Conservation (phyloP, 345 rosid species). For the Gossypium raimondii region DNA sequence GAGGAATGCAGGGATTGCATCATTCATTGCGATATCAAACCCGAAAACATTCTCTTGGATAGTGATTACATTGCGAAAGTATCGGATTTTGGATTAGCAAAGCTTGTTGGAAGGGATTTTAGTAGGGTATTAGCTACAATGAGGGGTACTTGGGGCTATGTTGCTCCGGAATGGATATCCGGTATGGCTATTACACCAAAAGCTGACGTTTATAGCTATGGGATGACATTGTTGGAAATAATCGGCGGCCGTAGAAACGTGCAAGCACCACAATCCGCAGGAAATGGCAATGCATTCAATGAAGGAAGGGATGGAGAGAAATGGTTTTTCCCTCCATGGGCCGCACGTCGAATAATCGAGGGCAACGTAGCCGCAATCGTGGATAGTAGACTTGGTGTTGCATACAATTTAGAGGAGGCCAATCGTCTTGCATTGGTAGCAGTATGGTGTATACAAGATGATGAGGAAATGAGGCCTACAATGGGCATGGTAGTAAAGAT, state of each 20-base stretch:
- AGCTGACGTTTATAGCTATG: slow-evolving; percentile 72
- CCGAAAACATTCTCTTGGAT: slow-evolving; percentile 59
- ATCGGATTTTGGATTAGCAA: slow-evolving; percentile 58
- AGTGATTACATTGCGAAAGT: slow-evolving; percentile 43
- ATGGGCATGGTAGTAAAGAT: slow-evolving; percentile 68
- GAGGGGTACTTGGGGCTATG: slow-evolving; percentile 67
- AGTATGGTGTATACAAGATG: slow-evolving; percentile 77
- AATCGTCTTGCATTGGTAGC: slow-evolving; percentile 59
- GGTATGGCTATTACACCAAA: slow-evolving; percentile 58
- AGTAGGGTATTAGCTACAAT: slow-evolving; percentile 55
- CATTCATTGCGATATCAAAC: slow-evolving; percentile 60
- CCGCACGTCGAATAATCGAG: slow-evolving; percentile 61
- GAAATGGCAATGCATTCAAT: slow-evolving; percentile 17
- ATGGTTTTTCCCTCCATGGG: slow-evolving; percentile 95
- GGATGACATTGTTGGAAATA: slow-evolving; percentile 60
- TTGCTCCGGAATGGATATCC: slow-evolving; percentile 68
- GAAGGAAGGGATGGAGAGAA: slow-evolving; percentile 35
- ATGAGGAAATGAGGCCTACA: slow-evolving; percentile 57
- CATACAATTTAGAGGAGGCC: slow-evolving; percentile 47
- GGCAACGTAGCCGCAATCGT: slow-evolving; percentile 47
- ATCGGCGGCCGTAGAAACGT: slow-evolving; percentile 73
- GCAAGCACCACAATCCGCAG: slow-evolving; percentile 34
- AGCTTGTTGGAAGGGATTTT: slow-evolving; percentile 56
- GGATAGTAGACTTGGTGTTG: slow-evolving; percentile 42
- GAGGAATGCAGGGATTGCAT: slow-evolving; percentile 68